These are phyloP conservation scores for Magnaporthales sp. DNA, from an alignment of 2,329 filamentous ascomycete genomes.

Conservation along the genomic window DNA sequence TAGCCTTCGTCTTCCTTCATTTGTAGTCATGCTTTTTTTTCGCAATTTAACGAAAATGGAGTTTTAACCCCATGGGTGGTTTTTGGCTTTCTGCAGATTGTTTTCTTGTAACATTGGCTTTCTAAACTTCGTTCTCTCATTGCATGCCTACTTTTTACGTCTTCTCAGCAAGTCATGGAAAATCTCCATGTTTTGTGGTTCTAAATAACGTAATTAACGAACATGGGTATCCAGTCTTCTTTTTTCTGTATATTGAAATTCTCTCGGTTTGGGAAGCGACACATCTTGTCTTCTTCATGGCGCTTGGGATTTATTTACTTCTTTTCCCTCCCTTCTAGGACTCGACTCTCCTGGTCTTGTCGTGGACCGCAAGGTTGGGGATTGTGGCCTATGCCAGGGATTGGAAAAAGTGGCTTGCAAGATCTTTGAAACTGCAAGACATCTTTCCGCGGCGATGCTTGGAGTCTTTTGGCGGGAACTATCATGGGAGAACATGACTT, in stretches of 20 bases:
- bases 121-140: not conserved
- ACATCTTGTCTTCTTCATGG: not conserved
- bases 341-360: not conserved
- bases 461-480: not conserved
- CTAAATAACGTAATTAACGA: not conserved
- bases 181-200: not conserved
- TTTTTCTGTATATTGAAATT: not conserved
- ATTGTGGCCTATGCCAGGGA: not conserved
- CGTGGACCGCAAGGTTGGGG: not conserved
- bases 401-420: not conserved
- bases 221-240: not conserved
- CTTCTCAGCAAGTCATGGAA: not conserved
- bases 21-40: slow-evolving; percentile 9
- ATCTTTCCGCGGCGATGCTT: not conserved
- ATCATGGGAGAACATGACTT: not conserved
- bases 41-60: not conserved
- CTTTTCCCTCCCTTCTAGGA: not conserved
- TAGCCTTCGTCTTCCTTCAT: slow-evolving; percentile 4
- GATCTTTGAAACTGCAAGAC: not conserved
- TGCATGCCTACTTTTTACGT: slow-evolving; percentile 15
- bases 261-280: not conserved
- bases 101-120: not conserved
- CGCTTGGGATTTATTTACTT: not conserved
- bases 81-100: not conserved
- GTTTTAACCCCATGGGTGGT: not conserved